Percentiles rank a stretch among this genome's conserved stretches.
phyloP scores from a whole-genome alignment of 1,284 basidiomycete species.

The Trametes pubescens region DNA sequence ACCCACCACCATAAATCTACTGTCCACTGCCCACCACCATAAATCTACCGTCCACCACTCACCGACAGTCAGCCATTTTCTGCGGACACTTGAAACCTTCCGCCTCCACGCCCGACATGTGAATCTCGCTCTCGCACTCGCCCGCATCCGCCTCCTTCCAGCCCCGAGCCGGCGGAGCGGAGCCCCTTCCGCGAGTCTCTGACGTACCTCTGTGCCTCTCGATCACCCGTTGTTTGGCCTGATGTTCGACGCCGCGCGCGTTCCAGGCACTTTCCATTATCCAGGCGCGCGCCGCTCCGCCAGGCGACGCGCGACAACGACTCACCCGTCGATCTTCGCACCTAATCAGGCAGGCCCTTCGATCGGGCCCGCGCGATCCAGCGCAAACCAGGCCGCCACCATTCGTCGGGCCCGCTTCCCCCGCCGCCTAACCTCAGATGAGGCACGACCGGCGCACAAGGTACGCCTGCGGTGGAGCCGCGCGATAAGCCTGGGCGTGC shows the following conservation, averaged over 20 bases:
- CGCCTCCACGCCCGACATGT: too few species aligned
- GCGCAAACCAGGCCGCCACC: conserved; percentile 1
- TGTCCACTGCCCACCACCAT: too few species aligned
- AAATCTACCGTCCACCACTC: too few species aligned
- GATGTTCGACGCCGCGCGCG: background rate
- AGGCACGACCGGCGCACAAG: background rate
- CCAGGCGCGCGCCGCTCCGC: background rate
- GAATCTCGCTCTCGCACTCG: too few species aligned
- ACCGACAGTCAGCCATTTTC: too few species aligned
- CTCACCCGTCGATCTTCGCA: conserved; percentile 3
- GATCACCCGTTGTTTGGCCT: conserved; percentile 4
- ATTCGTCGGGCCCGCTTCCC: conserved; percentile 5
- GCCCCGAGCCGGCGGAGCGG: conserved; percentile 1
- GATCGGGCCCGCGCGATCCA: background rate
- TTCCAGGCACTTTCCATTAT: background rate
- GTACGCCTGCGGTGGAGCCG: background rate
- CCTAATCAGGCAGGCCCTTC: background rate
- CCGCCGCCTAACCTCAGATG: background rate
- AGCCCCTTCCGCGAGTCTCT: background rate
- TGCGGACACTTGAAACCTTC: too few species aligned
- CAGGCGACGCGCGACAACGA: background rate
- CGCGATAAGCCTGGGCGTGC: background rate
- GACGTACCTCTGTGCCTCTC: conserved; percentile 6
- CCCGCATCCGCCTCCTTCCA: background rate
- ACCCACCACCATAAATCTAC: too few species aligned